These are phyloP conservation scores for Trichodelitschia bisporula DNA, from an alignment of 495 filamentous ascomycete species.

Conservation along the genomic window DNA sequence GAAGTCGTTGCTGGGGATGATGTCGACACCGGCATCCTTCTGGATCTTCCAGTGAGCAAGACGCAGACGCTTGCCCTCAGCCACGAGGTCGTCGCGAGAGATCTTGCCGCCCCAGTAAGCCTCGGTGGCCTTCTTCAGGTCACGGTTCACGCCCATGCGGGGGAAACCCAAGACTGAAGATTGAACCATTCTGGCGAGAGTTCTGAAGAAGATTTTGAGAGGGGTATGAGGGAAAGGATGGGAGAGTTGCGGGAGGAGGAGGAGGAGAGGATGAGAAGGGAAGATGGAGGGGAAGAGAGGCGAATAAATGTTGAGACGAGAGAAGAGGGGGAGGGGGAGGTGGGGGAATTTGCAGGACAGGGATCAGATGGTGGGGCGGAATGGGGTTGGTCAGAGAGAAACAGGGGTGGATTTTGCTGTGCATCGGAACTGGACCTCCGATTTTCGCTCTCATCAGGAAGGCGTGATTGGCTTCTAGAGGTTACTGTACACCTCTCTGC, in stretches of 20 bases:
- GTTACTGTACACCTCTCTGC: background rate
- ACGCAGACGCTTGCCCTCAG: slow-evolving; percentile 89
- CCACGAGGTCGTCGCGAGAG: slow-evolving; percentile 62
- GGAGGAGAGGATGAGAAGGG: background rate
- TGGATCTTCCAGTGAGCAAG: slow-evolving; percentile 97
- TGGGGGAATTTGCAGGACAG: background rate
- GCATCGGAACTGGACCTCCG: background rate
- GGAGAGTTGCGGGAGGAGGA: background rate
- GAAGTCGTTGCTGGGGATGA: slow-evolving; percentile 98
- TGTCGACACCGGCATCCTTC: slow-evolving; percentile 86
- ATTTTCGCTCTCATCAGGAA: background rate
- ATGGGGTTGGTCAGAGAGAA: too few relatives aligned
- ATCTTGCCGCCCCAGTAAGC: slow-evolving; percentile 91
- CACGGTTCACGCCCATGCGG: slow-evolving; percentile 92
- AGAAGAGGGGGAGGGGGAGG: background rate
- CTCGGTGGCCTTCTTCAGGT: slow-evolving; percentile 99
- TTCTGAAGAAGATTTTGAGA: background rate
- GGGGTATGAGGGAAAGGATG: background rate
- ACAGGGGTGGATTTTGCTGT: background rate
- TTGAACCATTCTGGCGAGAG: slow-evolving; percentile 9
- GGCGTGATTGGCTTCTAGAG: background rate
- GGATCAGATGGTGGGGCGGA: too few relatives aligned
- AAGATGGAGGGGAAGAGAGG: background rate
- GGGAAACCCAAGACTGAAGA: slow-evolving; percentile 54
- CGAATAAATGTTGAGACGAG: background rate